Evolutionary conservation across 1,284 basidiomycete genomes (phyloP).

Genomic region (Cutaneotrichosporon sp.): DNA sequence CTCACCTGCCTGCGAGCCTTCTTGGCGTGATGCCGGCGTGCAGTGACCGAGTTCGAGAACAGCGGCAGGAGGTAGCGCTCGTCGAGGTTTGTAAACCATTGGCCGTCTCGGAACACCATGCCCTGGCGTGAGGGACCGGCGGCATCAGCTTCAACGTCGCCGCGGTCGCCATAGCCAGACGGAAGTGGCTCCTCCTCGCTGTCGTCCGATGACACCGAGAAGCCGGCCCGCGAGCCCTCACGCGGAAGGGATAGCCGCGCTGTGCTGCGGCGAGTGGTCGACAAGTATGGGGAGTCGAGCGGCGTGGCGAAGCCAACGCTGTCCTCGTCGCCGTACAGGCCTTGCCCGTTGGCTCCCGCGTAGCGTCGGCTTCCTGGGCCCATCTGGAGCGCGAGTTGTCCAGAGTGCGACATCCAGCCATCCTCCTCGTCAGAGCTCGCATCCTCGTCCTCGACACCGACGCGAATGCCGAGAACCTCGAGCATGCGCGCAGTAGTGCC

Average conservation of each 20-base stretch:
- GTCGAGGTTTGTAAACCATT: slow-evolving; percentile 96
- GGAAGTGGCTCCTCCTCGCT: slow-evolving; percentile 79
- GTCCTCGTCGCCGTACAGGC: slow-evolving; percentile 42
- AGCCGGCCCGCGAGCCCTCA: slow-evolving; percentile 38
- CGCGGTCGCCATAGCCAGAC: slow-evolving; percentile 54
- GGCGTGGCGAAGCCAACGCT: slow-evolving; percentile 27
- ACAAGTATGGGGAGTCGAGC: slow-evolving; percentile 38
- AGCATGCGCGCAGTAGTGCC: slow-evolving; percentile 97
- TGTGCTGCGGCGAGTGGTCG: slow-evolving; percentile 1
- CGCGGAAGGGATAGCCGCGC: slow-evolving; percentile 7
- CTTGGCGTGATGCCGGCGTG: slow-evolving; percentile 79
- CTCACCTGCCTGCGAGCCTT: slow-evolving; percentile 58
- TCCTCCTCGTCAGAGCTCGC: slow-evolving; percentile 74
- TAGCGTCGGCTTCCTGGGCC: slow-evolving; percentile 46
- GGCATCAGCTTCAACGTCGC: slow-evolving; percentile 53
- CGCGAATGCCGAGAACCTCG: slow-evolving; percentile 93
- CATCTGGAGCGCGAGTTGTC: slow-evolving; percentile 44
- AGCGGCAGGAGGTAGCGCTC: slow-evolving; percentile 91
- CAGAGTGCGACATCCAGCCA: slow-evolving; percentile 41
- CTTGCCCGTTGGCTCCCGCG: slow-evolving; percentile 47
- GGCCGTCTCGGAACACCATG: slow-evolving; percentile 61
- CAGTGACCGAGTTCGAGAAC: slow-evolving; percentile 92
- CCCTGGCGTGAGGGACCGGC: slow-evolving; percentile 32
- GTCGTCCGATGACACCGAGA: slow-evolving; percentile 56
- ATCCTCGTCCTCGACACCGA: slow-evolving; percentile 91